Base-by-base conservation (phyloP, 331 rosid genomes). In the Phaseolus coccineus region DNA sequence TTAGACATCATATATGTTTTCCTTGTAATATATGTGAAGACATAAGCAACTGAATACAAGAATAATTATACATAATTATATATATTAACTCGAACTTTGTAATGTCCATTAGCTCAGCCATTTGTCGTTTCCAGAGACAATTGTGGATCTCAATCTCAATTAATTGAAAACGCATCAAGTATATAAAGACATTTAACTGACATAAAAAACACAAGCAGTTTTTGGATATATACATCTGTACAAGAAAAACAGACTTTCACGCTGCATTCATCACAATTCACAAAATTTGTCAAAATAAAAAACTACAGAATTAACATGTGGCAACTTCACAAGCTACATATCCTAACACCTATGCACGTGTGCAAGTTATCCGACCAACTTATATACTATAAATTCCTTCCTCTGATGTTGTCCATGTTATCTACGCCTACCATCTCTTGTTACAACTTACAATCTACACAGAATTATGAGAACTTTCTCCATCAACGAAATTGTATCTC, bases 391-490 rank as follows among this genome's bases (percentile, higher is more conserved):
- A 56, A 80, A 53, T 51, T 76, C 58, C 63, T 68, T 47, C 64
- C 52, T 44, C 67, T 48, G 73, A 72, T 56, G 28, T 53, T 44
- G 69, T 78, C 39, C 58, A 25, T 37, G 85, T 77, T 39, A 68
- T 78, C 76, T 67, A 53, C 44, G 57, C 73, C 85, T 83, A 68
- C 69, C 56, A 57, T 83, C 51, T 72, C 67, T 46, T 42, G 52
- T 64, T 58, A 71, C 85, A 77, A 42, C 61, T 71, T 51, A 76
- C 85, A 77, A 42, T 65, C 71, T 79, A 69, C 58, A 78, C 27
- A 70, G 62, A 75, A 58, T 74, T 76, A 25, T 57, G 50, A 31
- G 51, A 72, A 80, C 77, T 53, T 76, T 73, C 78, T 62, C 72
- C 84, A 68, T 24, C 71, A 70, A 53, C 62, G 80, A 53, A 46